phyloP scores from a whole-genome alignment of 2,329 filamentous ascomycete genomes.

The Tolypocladium guangdongense region DNA sequence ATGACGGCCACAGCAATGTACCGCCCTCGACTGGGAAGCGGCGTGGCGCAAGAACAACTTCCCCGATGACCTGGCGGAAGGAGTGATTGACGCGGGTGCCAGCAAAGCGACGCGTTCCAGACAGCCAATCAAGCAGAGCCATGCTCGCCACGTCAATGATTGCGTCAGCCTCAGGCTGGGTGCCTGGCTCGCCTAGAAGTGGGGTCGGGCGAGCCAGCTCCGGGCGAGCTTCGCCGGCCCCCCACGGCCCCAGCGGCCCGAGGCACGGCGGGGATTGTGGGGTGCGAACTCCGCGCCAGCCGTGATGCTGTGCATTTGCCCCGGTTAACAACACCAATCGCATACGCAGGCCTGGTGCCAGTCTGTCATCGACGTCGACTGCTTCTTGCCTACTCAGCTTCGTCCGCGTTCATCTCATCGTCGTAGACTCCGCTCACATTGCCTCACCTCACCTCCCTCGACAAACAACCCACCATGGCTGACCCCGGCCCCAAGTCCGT shows the following conservation, averaged over 20 bases:
- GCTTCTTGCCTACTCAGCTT: neutral
- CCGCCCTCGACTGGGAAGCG: no score
- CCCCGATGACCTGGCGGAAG: no score
- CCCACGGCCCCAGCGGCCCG: neutral
- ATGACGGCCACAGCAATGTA: no score
- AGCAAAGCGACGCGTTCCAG: no score
- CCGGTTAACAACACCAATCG: neutral
- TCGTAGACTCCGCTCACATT: neutral
- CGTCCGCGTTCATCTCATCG: neutral
- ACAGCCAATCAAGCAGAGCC: no score
- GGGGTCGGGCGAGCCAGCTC: no score
- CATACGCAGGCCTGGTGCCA: neutral
- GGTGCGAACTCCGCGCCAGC: neutral
- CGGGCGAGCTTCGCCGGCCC: neutral
- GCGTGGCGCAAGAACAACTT: no score
- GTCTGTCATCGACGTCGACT: neutral
- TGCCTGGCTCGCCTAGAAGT: no score
- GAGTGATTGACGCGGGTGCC: no score
- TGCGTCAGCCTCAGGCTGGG: no score
- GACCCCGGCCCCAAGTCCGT: constrained; percentile 9
- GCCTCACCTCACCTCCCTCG: neutral
- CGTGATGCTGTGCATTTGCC: neutral
- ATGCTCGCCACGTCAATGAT: no score
- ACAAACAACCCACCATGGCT: constrained; percentile 1
- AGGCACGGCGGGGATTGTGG: neutral